A percentile compares a stretch with the other conserved stretches of the same genome.
Evolutionary conservation across 805 yeast species (phyloP).

Genomic region (Pichia cephalocereana): DNA sequence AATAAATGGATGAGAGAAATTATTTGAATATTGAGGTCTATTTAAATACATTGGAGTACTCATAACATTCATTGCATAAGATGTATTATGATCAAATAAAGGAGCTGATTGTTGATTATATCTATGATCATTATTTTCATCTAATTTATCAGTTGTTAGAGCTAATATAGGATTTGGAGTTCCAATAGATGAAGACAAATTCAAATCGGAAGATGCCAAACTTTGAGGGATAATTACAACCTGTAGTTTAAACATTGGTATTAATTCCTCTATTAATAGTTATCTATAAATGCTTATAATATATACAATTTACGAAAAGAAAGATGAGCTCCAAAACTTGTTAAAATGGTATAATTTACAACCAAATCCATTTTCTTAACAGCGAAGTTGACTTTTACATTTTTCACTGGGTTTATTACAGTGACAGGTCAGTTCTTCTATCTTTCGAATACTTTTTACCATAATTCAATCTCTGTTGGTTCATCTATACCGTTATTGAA

Average conservation of each 20-base stretch:
- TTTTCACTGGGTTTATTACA: no score
- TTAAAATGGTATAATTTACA: no score
- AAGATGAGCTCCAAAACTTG: no score
- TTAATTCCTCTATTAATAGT: no score
- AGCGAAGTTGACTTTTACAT: no score
- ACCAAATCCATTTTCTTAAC: background rate
- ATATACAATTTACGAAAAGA: no score
- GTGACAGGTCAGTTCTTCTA: no score
- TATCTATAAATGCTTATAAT: no score
- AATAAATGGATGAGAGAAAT: background rate
- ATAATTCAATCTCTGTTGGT: background rate
- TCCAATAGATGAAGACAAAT: background rate
- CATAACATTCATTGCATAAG: background rate
- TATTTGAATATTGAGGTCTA: background rate
- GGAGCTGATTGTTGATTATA: background rate
- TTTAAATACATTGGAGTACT: slow-evolving; percentile 1
- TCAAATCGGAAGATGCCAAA: background rate
- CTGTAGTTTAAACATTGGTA: slow-evolving; percentile 11
- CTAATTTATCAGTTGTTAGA: no score
- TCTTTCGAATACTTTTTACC: background rate
- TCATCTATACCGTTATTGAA: slow-evolving; percentile 16
- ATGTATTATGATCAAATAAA: no score
- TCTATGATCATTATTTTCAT: no score
- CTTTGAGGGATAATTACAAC: slow-evolving; percentile 11
- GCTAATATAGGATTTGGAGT: background rate